Evolutionary conservation across 768 basidiomycete species (phyloP), one percentile per base, ranked within the genome.

Genomic region (Boletus vinaceobasis): DNA sequence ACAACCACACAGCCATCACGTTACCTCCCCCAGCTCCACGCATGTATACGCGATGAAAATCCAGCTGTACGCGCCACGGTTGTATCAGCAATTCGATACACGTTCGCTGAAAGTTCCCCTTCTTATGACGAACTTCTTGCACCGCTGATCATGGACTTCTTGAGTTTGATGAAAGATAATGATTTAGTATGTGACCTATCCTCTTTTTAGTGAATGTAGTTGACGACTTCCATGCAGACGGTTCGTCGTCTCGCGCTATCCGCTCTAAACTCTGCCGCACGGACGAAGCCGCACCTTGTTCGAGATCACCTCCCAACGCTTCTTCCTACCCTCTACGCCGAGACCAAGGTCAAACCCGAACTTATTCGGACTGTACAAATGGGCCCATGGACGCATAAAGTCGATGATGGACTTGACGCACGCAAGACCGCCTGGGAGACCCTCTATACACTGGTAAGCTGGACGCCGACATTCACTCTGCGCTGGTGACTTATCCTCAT

Each of bases 351-450:
- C 67, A 93, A 91, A 58, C 78, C 82, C 3, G 79, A 86, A 2
- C 83, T 94, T 55, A 86, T 96, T 65, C 85, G 90, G 31, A 91
- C 89, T 1, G 93, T 97, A 13, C 91, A 93, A 66, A 97, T 97
- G 94, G 93, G 94, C 21, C 93, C 94, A 3, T 97, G 93, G 93
- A 90, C 88, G 27, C 93, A 96, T 73, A 93, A 90, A 68, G 92
- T 97, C 49, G 97, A 99, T 63, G 95, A 98, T 60, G 97, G 97
- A 45, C 78, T 98, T 38, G 96, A 98, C 59, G 87, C 94, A 21
- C 85, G 97, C 55, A 98, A 98, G 79, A 95, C 92, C 0, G 96
- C 97, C 2, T 98, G 91, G 71, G 97, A 99, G 72, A 93, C 94
- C 1, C 91, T 98, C 78, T 95, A 97, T 68, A 97, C 94, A 19